Evolutionary conservation across 73 alveolate genomes (phyloP), one percentile per base, ranked within the genome.

Genomic region (Breviolum minutum): DNA sequence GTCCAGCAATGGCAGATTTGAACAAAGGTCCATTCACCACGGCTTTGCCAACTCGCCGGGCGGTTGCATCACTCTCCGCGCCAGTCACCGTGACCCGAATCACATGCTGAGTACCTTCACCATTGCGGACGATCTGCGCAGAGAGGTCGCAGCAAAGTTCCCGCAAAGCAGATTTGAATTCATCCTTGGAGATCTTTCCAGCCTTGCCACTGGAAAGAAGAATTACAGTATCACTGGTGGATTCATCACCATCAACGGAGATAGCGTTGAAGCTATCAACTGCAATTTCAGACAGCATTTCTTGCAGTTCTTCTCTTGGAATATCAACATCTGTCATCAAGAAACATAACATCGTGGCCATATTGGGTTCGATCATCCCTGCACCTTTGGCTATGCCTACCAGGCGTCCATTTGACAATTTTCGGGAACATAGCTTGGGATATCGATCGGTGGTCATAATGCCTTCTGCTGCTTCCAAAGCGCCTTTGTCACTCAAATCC

Each of bases 331-430:
- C 99, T 2, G 99, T 95, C 99, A 95, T 64, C 62, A 95, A 19
- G 94, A 95, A 95, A 30, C 85, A 60, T 22, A 95, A 94, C 99
- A 95, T 95, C 87, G 99, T 95, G 73, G 99, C 99, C 99, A 95
- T 79, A 32, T 95, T 95, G 48, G 99, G 99, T 64, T 95, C 99
- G 20, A 95, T 81, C 99, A 95, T 95, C 27, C 99, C 99, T 81
- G 69, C 87, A 62, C 83, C 95, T 90, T 16, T 63, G 68, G 64
- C 99, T 66, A 69, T 79, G 95, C 62, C 99, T 70, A 69, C 63
- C 76, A 48, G 69, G n/a, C 87, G 54, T 29, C 76, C 84, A 22
- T 20, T 62, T 73, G 66, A 20, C 16, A 68, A 30, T 63, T 90
- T 63, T 64, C 61, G 83, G 95, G 69, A 40, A 19, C 62, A 40